phyloP scores from a whole-genome alignment of 2,329 filamentous ascomycete genomes.

The Fusarium euwallaceae region DNA sequence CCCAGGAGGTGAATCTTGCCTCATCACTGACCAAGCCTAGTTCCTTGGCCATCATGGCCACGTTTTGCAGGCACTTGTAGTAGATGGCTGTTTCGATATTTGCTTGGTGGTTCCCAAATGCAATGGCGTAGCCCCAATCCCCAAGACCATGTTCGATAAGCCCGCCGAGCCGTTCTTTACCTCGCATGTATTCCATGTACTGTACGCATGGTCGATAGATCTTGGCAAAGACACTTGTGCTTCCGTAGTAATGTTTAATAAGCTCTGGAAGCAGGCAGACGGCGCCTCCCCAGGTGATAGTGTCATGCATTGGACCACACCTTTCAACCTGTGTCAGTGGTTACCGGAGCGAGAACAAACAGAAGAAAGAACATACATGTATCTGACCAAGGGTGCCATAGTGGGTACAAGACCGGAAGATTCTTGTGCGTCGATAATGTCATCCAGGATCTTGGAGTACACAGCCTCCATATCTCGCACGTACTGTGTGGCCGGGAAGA shows the following conservation, averaged over 20 bases:
- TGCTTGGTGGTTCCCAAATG: conserved; percentile 58
- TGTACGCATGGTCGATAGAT: conserved; percentile 53
- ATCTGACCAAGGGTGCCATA: conserved; percentile 61
- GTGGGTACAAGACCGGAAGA: conserved; percentile 59
- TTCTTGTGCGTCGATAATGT: conserved; percentile 61
- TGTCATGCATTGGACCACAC: conserved; percentile 62
- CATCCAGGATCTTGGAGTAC: conserved; percentile 61
- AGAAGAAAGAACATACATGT: conserved; percentile 49
- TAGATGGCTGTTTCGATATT: conserved; percentile 61
- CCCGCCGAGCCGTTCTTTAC: conserved; percentile 55
- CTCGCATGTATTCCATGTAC: conserved; percentile 58
- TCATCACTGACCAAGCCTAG: conserved; percentile 43
- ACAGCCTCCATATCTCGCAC: conserved; percentile 61
- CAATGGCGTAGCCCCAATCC: conserved; percentile 59
- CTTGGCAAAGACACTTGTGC: conserved; percentile 53
- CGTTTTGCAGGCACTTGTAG: conserved; percentile 55
- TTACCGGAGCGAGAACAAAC: not conserved
- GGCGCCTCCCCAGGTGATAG: conserved; percentile 59
- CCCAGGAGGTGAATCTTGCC: conserved; percentile 43
- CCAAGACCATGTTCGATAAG: conserved; percentile 59
- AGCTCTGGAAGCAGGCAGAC: conserved; percentile 54
- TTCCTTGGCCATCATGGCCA: conserved; percentile 53
- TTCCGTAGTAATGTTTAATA: conserved; percentile 56
- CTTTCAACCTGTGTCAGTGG: conserved; percentile 18
- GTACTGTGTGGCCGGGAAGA: conserved; percentile 60